phyloP scores from a whole-genome alignment of 768 basidiomycete species.

The Termitomyces sp. region DNA sequence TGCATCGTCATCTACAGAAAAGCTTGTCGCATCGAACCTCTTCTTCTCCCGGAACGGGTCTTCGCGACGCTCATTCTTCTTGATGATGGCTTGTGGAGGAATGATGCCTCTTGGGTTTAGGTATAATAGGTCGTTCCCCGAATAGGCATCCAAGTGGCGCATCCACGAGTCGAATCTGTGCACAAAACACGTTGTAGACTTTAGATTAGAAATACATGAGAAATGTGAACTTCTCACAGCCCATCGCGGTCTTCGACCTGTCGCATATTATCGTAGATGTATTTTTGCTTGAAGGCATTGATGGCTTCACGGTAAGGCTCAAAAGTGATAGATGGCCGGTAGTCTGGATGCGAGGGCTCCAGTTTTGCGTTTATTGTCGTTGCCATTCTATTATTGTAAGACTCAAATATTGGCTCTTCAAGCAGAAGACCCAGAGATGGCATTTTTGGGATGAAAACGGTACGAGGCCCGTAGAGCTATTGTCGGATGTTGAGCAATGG shows the following conservation, averaged over 20 bases:
- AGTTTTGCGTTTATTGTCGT: slow-evolving; percentile 44
- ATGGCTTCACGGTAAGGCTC: slow-evolving; percentile 62
- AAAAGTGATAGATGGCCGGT: slow-evolving; percentile 71
- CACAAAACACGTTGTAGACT: slow-evolving; percentile 2
- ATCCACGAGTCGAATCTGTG: slow-evolving; percentile 88
- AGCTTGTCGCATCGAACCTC: slow-evolving; percentile 61
- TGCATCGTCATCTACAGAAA: slow-evolving; percentile 28
- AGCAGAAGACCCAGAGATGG: slow-evolving; percentile 91
- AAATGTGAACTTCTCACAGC: slow-evolving; percentile 43
- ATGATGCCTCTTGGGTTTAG: slow-evolving; percentile 76
- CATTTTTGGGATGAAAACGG: slow-evolving; percentile 89
- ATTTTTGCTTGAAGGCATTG: slow-evolving; percentile 75
- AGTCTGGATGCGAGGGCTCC: slow-evolving; percentile 49
- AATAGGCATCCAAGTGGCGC: slow-evolving; percentile 66
- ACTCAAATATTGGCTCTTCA: slow-evolving; percentile 79
- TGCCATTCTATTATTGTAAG: slow-evolving; percentile 61
- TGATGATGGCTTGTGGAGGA: slow-evolving; percentile 63
- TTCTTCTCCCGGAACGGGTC: slow-evolving; percentile 67
- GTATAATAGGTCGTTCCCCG: slow-evolving; percentile 73
- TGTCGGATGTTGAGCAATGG: neutral
- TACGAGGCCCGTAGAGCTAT: slow-evolving; percentile 71
- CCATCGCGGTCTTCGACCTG: slow-evolving; percentile 74
- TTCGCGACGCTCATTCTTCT: slow-evolving; percentile 47
- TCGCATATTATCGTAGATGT: slow-evolving; percentile 86
- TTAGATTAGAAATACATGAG: neutral